A percentile compares a stretch with the other conserved stretches of the same genome.
Conservation (phyloP, 106 monocot species). For the Dioscorea zingiberensis region DNA sequence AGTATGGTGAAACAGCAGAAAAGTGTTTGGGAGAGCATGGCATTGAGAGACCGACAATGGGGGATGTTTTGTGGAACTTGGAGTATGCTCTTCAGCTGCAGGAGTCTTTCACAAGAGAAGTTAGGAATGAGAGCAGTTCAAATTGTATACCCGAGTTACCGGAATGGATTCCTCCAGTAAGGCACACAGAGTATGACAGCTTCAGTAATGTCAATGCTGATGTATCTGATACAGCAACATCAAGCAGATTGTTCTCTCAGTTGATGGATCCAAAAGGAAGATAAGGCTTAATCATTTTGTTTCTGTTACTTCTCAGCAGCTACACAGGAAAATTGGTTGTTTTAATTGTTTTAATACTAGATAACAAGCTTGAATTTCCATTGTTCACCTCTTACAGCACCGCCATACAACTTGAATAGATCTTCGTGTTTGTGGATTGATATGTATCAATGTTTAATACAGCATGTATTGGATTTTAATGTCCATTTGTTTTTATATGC, state of each 20-base stretch:
- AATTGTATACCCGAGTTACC: conserved; percentile 21
- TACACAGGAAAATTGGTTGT: too few relatives aligned
- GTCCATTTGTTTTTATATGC: too few relatives aligned
- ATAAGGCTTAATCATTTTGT: too few relatives aligned
- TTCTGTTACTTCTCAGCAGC: too few relatives aligned
- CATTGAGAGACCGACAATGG: conserved; percentile 56
- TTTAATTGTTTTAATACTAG: too few relatives aligned
- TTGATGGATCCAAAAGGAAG: conserved; percentile 53
- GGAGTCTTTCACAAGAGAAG: conserved; percentile 20
- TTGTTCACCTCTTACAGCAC: too few relatives aligned
- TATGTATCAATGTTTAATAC: too few relatives aligned
- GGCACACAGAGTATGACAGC: conserved; percentile 1
- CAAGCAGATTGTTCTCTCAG: conserved; percentile 41
- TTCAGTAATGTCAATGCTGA: conserved; percentile 9
- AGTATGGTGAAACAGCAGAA: conserved; percentile 57
- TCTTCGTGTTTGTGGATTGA: too few relatives aligned
- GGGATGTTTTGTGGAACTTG: conserved; percentile 70
- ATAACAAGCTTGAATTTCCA: too few relatives aligned
- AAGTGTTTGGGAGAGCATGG: conserved; percentile 57
- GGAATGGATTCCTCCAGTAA: conserved; percentile 21
- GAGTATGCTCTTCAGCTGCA: conserved; percentile 65
- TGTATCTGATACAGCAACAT: conserved; percentile 23
- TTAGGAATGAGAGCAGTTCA: conserved; percentile 16
- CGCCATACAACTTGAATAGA: too few relatives aligned
- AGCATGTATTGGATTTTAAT: too few relatives aligned